Percentiles rank a stretch among this genome's conserved stretches.
These are phyloP conservation scores for Mycena galopus DNA, from an alignment of 768 basidiomycete genomes.

Conservation along the genomic window DNA sequence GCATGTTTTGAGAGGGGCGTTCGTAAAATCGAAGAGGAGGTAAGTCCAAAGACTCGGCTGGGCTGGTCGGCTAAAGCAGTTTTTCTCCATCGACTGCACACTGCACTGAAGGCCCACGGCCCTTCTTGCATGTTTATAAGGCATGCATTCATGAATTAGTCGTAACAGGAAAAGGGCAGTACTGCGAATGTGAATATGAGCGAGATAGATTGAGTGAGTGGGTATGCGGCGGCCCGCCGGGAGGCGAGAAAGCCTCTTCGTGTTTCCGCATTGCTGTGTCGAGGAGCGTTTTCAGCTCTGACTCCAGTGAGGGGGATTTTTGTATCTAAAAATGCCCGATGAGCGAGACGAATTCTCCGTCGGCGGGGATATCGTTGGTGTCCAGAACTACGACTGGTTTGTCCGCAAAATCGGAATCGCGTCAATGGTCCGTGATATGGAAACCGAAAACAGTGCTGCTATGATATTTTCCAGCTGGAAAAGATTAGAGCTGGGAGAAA, in stretches of 20 bases:
- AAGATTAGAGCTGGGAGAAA: no score
- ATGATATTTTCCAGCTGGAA: no score
- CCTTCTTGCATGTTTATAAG: background rate
- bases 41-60: conserved; percentile 1
- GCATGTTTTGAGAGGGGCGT: background rate
- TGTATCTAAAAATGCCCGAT: background rate
- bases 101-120: background rate
- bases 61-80: background rate
- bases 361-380: conserved; percentile 1
- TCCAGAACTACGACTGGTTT: conserved; percentile 7
- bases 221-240: conserved; percentile 19
- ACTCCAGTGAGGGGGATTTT: background rate
- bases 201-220: background rate
- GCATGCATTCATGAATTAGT: background rate
- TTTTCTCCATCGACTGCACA: conserved; percentile 2
- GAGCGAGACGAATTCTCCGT: conserved; percentile 16
- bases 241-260: background rate
- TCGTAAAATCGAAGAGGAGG: background rate
- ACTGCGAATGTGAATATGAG: conserved; percentile 4
- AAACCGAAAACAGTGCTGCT: no score
- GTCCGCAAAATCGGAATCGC: background rate
- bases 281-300: background rate
- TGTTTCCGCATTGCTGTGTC: background rate
- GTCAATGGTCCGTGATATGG: no score
- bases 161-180: background rate